These are phyloP conservation scores for Curvularia sp. DNA, from an alignment of 2,329 filamentous ascomycete genomes.

Conservation along the genomic window DNA sequence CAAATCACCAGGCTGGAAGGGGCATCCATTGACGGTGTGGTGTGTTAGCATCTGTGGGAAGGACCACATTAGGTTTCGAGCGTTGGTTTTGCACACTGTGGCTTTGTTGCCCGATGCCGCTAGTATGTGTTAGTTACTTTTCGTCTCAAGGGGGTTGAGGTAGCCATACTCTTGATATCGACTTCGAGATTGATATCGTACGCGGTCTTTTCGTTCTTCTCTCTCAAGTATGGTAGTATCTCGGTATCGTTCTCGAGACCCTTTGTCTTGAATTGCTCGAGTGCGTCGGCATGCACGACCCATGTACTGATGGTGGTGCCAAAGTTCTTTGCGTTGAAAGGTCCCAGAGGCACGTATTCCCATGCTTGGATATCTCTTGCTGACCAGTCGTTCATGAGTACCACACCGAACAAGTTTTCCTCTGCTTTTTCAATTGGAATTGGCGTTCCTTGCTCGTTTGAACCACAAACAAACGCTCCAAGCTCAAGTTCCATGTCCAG, in stretches of 20 bases:
- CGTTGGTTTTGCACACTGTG: conserved; percentile 66
- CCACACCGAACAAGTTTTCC: conserved; percentile 77
- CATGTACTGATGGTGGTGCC: conserved; percentile 78
- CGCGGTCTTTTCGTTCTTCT: conserved; percentile 64
- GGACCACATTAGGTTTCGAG: conserved; percentile 76
- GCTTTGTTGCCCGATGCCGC: conserved; percentile 59
- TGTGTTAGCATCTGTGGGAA: conserved; percentile 85
- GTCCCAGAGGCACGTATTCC: conserved; percentile 84
- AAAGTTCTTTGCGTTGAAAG: conserved; percentile 86
- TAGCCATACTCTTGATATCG: conserved; percentile 60
- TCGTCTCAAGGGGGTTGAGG: neutral
- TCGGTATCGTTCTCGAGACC: conserved; percentile 63
- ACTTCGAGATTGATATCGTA: conserved; percentile 75
- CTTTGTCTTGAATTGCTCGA: conserved; percentile 69
- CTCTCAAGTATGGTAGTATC: conserved; percentile 69
- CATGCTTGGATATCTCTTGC: conserved; percentile 82
- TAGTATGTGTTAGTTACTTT: conserved; percentile 27
- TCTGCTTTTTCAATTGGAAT: conserved; percentile 70
- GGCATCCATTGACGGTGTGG: conserved; percentile 77
- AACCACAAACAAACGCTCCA: conserved; percentile 73
- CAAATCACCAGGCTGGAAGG: conserved; percentile 75
- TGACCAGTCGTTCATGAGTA: conserved; percentile 88
- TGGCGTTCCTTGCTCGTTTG: conserved; percentile 69
- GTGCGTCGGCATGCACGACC: conserved; percentile 77
- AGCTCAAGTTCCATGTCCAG: conserved; percentile 84